Evolutionary conservation across 345 rosid genomes (phyloP), one percentile per base, ranked within the genome.

Genomic region (Reutealis trisperma): DNA sequence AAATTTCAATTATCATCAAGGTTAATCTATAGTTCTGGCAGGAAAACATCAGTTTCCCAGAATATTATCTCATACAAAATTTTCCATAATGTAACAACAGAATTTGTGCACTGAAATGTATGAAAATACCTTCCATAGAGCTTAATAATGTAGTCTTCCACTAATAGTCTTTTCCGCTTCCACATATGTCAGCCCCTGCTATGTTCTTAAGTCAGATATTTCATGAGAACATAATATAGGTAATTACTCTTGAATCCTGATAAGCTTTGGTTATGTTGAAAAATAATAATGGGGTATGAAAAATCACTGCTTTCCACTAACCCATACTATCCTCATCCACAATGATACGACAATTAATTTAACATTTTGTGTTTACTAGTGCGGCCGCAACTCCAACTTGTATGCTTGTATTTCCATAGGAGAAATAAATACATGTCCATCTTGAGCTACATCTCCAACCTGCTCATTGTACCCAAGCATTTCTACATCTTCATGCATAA

Each of bases 391-490:
- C 70, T 91, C 97, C 83, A 96, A 84, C 87, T 92, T 96, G 88
- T 92, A 96, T 32, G 99, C 94, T 79, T 89, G 95, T 81, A 96
- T 85, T 85, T 96, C 99, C 99, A 94, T 96, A 63, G 98, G 97
- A 70, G 94, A 82, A 62, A 96, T 91, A 73, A 66, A 27, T 25
- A 91, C 80, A 69, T 59, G 88, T 69, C 97, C 98, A 27, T 93
- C 94, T 51, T 76, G 89, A 78, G 90, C 76, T 49, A 79, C 82
- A 77, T 90, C 93, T 45, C 80, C 81, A 14, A 77, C 54, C 87
- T 86, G 91, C 67, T 91, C 97, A 2, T 77, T 63, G 61, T 93
- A 96, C 42, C 97, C 99, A 2, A 96, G 90, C 82, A 87, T 70
- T 72, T 88, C 97, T 2, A 85, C 74, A 73, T 89, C 95, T 67